Conservation (phyloP, 1,139 yeast species). For the Pneumocystis murina region DNA sequence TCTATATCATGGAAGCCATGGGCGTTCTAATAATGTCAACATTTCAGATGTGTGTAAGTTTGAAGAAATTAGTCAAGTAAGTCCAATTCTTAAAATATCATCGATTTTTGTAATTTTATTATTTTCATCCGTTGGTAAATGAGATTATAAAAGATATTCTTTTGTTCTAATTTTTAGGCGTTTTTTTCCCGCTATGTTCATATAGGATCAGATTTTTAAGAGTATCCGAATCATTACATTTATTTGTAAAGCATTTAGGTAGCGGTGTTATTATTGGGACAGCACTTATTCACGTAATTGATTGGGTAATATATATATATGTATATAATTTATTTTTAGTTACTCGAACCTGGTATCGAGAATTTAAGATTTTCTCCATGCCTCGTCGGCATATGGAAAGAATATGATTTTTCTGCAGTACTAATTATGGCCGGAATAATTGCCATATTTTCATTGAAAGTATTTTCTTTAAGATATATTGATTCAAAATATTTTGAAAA, state of each 20-base stretch:
- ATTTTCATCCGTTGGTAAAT: slow-evolving; percentile 39
- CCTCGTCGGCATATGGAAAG: slow-evolving; percentile 19
- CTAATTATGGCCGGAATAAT: slow-evolving; percentile 37
- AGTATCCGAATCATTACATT: slow-evolving; percentile 43
- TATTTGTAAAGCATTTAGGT: slow-evolving; percentile 60
- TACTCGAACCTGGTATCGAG: slow-evolving; percentile 28
- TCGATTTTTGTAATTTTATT: slow-evolving; percentile 53
- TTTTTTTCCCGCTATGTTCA: slow-evolving; percentile 16
- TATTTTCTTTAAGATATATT: slow-evolving; percentile 19
- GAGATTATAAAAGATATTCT: slow-evolving; percentile 10
- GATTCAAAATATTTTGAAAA: slow-evolving; percentile 9
- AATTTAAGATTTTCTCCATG: slow-evolving; percentile 11
- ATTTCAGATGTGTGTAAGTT: slow-evolving; percentile 12
- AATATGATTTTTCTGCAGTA: slow-evolving; percentile 22
- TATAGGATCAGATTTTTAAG: slow-evolving; percentile 10
- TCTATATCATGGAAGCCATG: background rate
- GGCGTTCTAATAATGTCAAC: background rate
- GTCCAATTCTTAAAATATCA: slow-evolving; percentile 53
- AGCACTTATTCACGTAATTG: slow-evolving; percentile 45
- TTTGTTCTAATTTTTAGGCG: slow-evolving; percentile 26
- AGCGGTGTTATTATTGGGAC: slow-evolving; percentile 76
- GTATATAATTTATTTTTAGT: background rate
- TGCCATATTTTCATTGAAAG: slow-evolving; percentile 24
- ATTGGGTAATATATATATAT: background rate
- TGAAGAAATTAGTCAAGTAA: slow-evolving; percentile 31